phyloP scores from a whole-genome alignment of 495 filamentous ascomycete genomes.

The Penicillium chermesinum region DNA sequence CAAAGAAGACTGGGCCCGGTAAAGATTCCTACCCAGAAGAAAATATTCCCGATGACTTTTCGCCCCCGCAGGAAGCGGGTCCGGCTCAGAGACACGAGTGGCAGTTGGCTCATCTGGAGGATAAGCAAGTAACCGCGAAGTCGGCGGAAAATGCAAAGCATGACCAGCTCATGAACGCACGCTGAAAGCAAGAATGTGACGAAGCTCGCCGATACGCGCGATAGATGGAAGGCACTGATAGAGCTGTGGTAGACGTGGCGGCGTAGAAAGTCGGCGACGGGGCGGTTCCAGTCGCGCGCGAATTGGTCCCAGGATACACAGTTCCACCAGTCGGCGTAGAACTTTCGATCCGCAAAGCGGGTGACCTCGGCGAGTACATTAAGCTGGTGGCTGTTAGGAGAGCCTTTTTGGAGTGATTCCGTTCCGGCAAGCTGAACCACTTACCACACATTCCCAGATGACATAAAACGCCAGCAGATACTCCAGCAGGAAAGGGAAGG shows the following conservation, averaged over 20 bases:
- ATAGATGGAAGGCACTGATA: conserved; percentile 64
- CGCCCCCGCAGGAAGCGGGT: conserved; percentile 55
- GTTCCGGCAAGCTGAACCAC: background rate
- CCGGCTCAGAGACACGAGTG: conserved; percentile 58
- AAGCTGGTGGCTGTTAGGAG: conserved; percentile 30
- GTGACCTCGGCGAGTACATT: conserved; percentile 72
- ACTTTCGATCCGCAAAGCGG: conserved; percentile 68
- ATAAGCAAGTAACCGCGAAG: conserved; percentile 66
- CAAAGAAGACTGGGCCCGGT: conserved; percentile 67
- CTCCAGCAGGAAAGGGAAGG: conserved; percentile 73
- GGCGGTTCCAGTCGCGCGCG: conserved; percentile 70
- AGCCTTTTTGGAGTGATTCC: background rate
- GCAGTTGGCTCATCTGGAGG: conserved; percentile 53
- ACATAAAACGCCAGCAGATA: conserved; percentile 60
- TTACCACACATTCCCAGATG: conserved; percentile 69
- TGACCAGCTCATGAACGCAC: conserved; percentile 67
- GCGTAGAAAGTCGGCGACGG: conserved; percentile 66
- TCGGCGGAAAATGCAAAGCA: conserved; percentile 74
- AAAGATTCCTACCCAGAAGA: conserved; percentile 72
- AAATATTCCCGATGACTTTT: conserved; percentile 59
- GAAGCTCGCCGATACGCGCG: conserved; percentile 63
- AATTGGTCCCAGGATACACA: conserved; percentile 48
- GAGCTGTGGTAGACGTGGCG: conserved; percentile 71
- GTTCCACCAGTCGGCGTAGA: conserved; percentile 74
- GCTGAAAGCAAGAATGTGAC: conserved; percentile 69